Conservation (phyloP, 176 grass and related monocot species). For the Phyllostachys edulis region DNA sequence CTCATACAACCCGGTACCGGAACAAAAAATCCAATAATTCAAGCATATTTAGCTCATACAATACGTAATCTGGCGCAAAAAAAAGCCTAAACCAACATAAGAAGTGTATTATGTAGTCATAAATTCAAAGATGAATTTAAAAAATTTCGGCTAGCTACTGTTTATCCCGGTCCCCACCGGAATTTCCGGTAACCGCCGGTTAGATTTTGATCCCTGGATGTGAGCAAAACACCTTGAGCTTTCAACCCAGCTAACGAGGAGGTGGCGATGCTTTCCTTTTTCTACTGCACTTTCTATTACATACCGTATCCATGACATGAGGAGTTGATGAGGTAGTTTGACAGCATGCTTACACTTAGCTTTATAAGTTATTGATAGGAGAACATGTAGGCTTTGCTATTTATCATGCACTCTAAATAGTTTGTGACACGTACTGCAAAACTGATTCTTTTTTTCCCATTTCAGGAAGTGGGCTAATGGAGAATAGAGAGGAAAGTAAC, state of each 20-base stretch:
- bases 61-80: too few relatives aligned
- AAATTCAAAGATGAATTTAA: too few relatives aligned
- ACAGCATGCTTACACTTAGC: conserved; percentile 31
- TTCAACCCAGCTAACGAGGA: conserved; percentile 30
- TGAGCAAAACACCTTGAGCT: conserved; percentile 26
- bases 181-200: too few relatives aligned
- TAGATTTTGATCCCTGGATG: too few relatives aligned
- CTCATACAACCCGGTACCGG: too few relatives aligned
- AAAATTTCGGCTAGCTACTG: too few relatives aligned
- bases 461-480: conserved; percentile 2
- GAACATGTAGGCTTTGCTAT: conserved; percentile 30
- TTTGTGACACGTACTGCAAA: background rate
- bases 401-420: conserved; percentile 23
- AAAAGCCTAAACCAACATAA: too few relatives aligned
- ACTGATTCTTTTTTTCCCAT: background rate
- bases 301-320: conserved; percentile 14
- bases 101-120: too few relatives aligned
- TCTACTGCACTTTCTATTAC: conserved; percentile 27
- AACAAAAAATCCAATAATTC: too few relatives aligned
- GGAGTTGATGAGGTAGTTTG: conserved; percentile 27
- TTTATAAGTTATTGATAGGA: conserved; percentile 30
- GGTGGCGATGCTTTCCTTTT: conserved; percentile 25
- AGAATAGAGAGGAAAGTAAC: background rate
- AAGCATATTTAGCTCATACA: too few relatives aligned
- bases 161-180: too few relatives aligned